phyloP scores from a whole-genome alignment of 805 yeast genomes.

The Candida pini region DNA sequence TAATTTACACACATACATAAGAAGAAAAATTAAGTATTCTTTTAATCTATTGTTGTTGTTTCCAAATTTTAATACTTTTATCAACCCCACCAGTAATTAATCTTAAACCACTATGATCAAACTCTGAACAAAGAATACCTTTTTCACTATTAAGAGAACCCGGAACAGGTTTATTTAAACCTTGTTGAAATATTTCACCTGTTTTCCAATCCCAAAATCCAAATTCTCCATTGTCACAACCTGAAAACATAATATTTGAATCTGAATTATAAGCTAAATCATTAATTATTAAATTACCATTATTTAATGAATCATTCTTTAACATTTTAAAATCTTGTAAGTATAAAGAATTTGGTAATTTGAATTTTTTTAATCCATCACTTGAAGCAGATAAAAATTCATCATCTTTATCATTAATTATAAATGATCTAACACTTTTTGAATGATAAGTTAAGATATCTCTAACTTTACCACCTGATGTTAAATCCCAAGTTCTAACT shows the following conservation, averaged over 20 bases:
- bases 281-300: constrained; percentile 50
- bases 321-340: constrained; percentile 46
- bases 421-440: constrained; percentile 71
- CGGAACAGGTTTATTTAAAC: constrained; percentile 50
- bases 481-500: constrained; percentile 83
- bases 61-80: constrained; percentile 77
- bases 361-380: constrained; percentile 80
- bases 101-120: constrained; percentile 76
- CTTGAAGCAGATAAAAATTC: constrained; percentile 79
- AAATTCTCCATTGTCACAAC: constrained; percentile 78
- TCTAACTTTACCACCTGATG: constrained; percentile 63
- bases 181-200: constrained; percentile 58
- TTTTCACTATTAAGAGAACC: constrained; percentile 66
- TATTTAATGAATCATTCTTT: constrained; percentile 26
- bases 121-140: constrained; percentile 64
- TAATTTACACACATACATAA: too few species aligned
- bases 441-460: constrained; percentile 79
- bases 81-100: constrained; percentile 88
- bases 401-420: constrained; percentile 60
- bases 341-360: constrained; percentile 69
- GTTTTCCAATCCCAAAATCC: constrained; percentile 72
- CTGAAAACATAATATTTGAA: constrained; percentile 66
- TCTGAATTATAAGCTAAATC: constrained; percentile 59
- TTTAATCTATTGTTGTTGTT: too few species aligned
- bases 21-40: too few species aligned